Evolutionary conservation across 352 stramenopile genomes (phyloP), one percentile per base, ranked within the genome.

Genomic region (Globisporangium nagaii): DNA sequence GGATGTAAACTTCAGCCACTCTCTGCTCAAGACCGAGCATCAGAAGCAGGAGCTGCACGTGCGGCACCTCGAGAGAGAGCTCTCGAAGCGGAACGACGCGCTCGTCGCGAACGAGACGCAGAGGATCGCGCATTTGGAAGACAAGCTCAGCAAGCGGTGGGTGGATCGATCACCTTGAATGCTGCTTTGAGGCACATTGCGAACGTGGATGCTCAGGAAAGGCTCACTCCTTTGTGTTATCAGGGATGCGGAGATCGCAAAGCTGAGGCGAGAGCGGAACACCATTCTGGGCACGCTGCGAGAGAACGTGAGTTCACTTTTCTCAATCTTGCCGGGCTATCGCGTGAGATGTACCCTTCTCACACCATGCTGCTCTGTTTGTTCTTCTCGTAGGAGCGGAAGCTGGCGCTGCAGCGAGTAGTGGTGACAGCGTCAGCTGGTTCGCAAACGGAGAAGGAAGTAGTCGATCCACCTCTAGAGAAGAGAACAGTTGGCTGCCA

Each of bases 261-360:
- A 79, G 45, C 48, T 88, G 36, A 67, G 78, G 12, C 74, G 80
- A 10, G 80, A 91, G 30, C 70, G 80, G 2, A 91, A 88, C 52
- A 69, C 72, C 8, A 68, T 91, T 25, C 36, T 91, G 12, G 76
- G 49, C 20, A 71, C 80, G 0, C 49, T 91, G 6, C 73, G 78
- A 3, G 78, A 89, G 6, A 59, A 72, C 32, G 66, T 70, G 41
- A 31, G 66, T 56, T 5, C 7, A 9, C 28, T 6, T 20, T 30
- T 7, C 15, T 34, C n/a, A n/a, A n/a, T n/a, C n/a, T n/a, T n/a
- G n/a, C n/a, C n/a, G n/a, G n/a, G n/a, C n/a, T n/a, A n/a, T n/a
- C n/a, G n/a, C n/a, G n/a, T n/a, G n/a, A n/a, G n/a, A n/a, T n/a
- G n/a, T n/a, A n/a, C n/a, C n/a, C n/a, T n/a, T n/a, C n/a, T n/a